Conservation (phyloP, 495 filamentous ascomycete genomes). For the Podospora sp. region DNA sequence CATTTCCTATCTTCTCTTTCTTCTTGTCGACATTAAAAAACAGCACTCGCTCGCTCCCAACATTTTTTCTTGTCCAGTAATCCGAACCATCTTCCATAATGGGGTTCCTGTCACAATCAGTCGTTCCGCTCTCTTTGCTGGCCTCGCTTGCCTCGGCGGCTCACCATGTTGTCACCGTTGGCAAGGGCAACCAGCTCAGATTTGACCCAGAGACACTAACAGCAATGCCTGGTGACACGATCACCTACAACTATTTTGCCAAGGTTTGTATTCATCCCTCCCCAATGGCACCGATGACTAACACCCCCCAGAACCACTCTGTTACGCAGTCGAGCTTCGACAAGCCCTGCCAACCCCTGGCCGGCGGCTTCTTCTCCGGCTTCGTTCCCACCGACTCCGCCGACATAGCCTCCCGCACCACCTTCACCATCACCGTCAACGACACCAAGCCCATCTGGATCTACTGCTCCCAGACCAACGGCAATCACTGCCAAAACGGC, state of each 20-base stretch:
- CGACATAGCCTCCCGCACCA: slow-evolving; percentile 40
- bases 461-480: slow-evolving; percentile 54
- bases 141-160: slow-evolving; percentile 35
- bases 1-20: neutral
- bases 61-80: neutral
- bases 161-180: slow-evolving; percentile 38
- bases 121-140: slow-evolving; percentile 33
- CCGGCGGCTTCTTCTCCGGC: slow-evolving; percentile 53
- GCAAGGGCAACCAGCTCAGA: slow-evolving; percentile 39
- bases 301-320: slow-evolving; percentile 55
- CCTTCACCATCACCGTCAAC: slow-evolving; percentile 60
- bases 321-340: slow-evolving; percentile 61
- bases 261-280: slow-evolving; percentile 9
- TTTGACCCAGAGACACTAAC: slow-evolving; percentile 40
- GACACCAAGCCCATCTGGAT: slow-evolving; percentile 62
- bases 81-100: slow-evolving; percentile 23
- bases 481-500: slow-evolving; percentile 46
- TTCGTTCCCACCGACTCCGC: slow-evolving; percentile 43
- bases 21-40: neutral
- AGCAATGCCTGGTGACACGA: slow-evolving; percentile 45
- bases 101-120: slow-evolving; percentile 30
- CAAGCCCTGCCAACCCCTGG: slow-evolving; percentile 59
- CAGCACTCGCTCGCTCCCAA: too few species aligned
- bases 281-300: neutral
- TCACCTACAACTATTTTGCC: slow-evolving; percentile 65